Evolutionary conservation across 108 stramenopile species (phyloP), one percentile per base, ranked within the genome.

Genomic region (Skeletonema grethae): DNA sequence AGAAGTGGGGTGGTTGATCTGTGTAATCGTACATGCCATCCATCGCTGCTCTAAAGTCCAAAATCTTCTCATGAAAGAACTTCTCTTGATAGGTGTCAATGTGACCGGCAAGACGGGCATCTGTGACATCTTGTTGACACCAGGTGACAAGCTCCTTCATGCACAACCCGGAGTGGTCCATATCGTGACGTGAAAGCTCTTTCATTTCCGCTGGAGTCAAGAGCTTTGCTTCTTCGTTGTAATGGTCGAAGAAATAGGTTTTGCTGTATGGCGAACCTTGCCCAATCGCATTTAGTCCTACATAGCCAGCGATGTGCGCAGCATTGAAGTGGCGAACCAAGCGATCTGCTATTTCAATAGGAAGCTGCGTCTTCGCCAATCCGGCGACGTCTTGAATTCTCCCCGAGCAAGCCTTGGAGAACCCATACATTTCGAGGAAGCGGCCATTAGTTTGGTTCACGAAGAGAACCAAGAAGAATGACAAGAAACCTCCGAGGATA

Each of bases 381-480:
- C 69, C 61, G 13, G 86, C 84, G 16, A 82, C 63, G 62, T 87
- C 86, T 35, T 75, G 67, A 31, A 85, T 80, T 11, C 83, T 82
- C 31, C 82, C 86, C 22, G 65, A 68, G 56, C 73, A 63, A n/a
- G 68, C 74, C 78, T 76, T 87, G 3, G 58, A 67, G 15, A 73
- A 46, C 10, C 46, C 13, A 60, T 87, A 84, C 70, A 82, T 57
- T 29, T 43, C 43, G 68, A 76, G 69, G 61, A 75, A 87, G 7
- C 83, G 70, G 13, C 29, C 53, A 57, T 85, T 78, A 11, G 59
- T 82, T n/a, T 75, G 63, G 41, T 76, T 73, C 34, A 84, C 86
- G 43, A 77, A 84, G 59, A 87, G 70, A 13, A 84, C 84, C n/a
- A 87, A 28, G 58, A 87, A 87, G 56, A 87, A 86, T 22, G 77